A percentile compares a stretch with the other conserved stretches of the same genome.
phyloP scores from a whole-genome alignment of 768 basidiomycete genomes.

The Mycena indigotica region DNA sequence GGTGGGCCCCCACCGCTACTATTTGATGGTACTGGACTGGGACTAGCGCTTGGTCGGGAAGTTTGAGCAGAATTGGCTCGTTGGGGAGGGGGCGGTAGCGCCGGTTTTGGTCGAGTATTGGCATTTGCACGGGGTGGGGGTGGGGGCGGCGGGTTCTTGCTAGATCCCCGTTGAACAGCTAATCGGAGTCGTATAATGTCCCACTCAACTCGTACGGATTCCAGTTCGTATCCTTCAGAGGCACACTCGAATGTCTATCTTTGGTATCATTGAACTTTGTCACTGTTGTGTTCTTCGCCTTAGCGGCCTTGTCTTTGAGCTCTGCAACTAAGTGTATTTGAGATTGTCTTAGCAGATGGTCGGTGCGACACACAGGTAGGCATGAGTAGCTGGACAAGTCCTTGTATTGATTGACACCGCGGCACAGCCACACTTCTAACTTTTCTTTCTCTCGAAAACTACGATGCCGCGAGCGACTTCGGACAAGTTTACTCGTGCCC shows the following conservation, averaged over 20 bases:
- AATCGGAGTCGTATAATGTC: neutral
- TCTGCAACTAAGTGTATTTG: slow-evolving; percentile 52
- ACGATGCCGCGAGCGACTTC: slow-evolving; percentile 80
- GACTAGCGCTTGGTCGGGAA: slow-evolving; percentile 22
- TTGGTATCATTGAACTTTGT: slow-evolving; percentile 55
- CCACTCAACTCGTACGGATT: slow-evolving; percentile 45
- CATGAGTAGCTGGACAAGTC: neutral
- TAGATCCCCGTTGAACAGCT: slow-evolving; percentile 22
- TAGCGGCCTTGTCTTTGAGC: slow-evolving; percentile 63
- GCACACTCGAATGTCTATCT: slow-evolving; percentile 57
- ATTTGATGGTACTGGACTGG: slow-evolving; percentile 29
- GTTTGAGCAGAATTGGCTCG: slow-evolving; percentile 8
- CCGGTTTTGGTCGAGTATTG: slow-evolving; percentile 31
- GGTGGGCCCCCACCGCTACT: slow-evolving; percentile 9
- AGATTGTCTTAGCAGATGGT: neutral
- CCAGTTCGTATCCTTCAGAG: slow-evolving; percentile 66
- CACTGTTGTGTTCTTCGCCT: slow-evolving; percentile 59
- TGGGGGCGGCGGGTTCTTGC: slow-evolving; percentile 52
- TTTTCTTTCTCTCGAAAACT: slow-evolving; percentile 1
- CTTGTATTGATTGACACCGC: neutral
- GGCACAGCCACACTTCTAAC: neutral
- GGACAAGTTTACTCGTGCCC: slow-evolving; percentile 69
- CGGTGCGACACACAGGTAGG: neutral
- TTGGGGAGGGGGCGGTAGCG: slow-evolving; percentile 29
- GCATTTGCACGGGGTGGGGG: slow-evolving; percentile 38